Evolutionary conservation across 768 basidiomycete genomes (phyloP).

Genomic region (Suillus subluteus): DNA sequence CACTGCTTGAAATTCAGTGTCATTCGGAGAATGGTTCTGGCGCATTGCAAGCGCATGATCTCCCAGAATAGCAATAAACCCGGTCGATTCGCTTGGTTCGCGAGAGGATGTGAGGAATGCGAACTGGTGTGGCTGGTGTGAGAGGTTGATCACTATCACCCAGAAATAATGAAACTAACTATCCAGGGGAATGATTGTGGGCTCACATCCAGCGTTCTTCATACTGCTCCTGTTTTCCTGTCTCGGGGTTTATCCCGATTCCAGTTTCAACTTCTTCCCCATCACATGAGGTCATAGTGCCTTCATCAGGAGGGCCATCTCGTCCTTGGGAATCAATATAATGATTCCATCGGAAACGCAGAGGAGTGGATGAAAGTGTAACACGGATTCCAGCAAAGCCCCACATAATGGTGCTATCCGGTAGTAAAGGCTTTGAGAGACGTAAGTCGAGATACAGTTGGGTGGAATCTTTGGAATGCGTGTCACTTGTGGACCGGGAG

Average conservation of each 20-base stretch:
- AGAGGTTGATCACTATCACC: conserved; percentile 15
- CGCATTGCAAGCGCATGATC: conserved; percentile 22
- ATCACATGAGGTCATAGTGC: conserved; percentile 13
- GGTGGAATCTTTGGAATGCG: conserved; percentile 17
- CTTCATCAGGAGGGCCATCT: conserved; percentile 18
- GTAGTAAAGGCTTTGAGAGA: conserved; percentile 11
- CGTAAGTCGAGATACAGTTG: conserved; percentile 26
- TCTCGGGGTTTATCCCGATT: conserved; percentile 17
- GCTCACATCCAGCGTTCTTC: conserved; percentile 28
- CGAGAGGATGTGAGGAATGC: conserved; percentile 22
- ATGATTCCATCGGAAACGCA: conserved; percentile 22
- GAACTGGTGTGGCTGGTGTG: conserved; percentile 14
- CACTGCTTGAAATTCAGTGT: neutral
- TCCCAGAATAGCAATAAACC: conserved; percentile 25
- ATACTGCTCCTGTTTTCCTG: conserved; percentile 19
- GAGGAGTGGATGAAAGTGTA: conserved; percentile 11
- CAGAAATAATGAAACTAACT: conserved; percentile 1
- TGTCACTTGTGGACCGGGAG: conserved; percentile 26
- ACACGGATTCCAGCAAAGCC: conserved; percentile 21
- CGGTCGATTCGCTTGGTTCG: conserved; percentile 15
- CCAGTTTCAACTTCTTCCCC: conserved; percentile 23
- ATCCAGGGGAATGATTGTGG: neutral
- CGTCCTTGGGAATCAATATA: conserved; percentile 21
- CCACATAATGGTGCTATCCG: conserved; percentile 14
- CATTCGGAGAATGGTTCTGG: neutral